Evolutionary conservation across 2,329 filamentous ascomycete genomes (phyloP).

Genomic region (Cladosporium velox): DNA sequence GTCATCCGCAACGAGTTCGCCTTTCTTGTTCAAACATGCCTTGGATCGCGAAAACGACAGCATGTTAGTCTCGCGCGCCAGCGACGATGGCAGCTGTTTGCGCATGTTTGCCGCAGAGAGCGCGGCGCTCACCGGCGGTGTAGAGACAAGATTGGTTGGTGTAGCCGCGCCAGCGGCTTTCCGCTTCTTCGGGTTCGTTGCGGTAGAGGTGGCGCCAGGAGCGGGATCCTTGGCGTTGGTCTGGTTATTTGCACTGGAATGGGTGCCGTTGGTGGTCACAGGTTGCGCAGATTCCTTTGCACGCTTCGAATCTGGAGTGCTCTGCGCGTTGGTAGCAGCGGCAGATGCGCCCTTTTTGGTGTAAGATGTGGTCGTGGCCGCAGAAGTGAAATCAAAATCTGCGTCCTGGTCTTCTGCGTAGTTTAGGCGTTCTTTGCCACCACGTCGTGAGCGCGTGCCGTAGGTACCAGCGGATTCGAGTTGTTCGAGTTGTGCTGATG

Average conservation of each 20-base stretch:
- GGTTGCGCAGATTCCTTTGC: constrained; percentile 23
- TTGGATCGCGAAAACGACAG: constrained; percentile 78
- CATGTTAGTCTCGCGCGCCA: constrained; percentile 73
- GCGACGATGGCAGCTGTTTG: constrained; percentile 43
- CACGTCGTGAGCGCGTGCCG: constrained; percentile 88
- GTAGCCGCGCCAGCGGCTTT: constrained; percentile 64
- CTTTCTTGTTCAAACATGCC: constrained; percentile 66
- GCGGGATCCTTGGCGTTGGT: constrained; percentile 28
- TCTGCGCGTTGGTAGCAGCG: constrained; percentile 20
- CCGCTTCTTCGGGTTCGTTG: constrained; percentile 70
- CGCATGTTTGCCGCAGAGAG: constrained; percentile 28
- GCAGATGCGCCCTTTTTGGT: constrained; percentile 38
- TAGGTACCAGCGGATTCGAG: constrained; percentile 56
- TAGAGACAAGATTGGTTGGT: constrained; percentile 29
- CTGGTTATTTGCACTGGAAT: constrained; percentile 18
- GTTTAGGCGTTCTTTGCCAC: constrained; percentile 77
- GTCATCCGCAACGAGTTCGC: constrained; percentile 84
- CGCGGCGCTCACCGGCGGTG: constrained; percentile 29
- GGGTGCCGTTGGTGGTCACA: constrained; percentile 23
- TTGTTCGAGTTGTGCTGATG: constrained; percentile 29
- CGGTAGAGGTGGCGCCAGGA: constrained; percentile 61
- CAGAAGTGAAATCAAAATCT: constrained; percentile 71
- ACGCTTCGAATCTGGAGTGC: constrained; percentile 24
- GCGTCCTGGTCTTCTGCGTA: constrained; percentile 95
- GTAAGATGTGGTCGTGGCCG: constrained; percentile 39